Conservation (phyloP, 2,329 filamentous ascomycete genomes). For the Cytospora piceae region DNA sequence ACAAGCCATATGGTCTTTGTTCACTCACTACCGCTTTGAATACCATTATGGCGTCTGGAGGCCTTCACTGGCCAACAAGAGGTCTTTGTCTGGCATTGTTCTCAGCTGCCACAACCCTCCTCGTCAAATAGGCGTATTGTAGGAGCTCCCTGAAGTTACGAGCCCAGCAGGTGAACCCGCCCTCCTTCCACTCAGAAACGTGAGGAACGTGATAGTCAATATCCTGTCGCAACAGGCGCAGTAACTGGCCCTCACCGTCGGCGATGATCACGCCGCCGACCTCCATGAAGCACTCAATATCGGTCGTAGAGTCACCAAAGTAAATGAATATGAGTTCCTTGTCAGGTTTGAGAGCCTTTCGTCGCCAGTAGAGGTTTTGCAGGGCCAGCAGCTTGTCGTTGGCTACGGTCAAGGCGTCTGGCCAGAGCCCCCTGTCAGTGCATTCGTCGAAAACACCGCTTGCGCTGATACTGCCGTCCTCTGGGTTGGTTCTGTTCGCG, state of each 20-base stretch:
- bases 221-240: constrained; percentile 44
- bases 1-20: neutral
- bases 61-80: neutral
- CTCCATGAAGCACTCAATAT: constrained; percentile 56
- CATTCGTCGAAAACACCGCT: constrained; percentile 29
- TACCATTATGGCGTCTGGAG: neutral
- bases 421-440: constrained; percentile 35
- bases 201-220: constrained; percentile 46
- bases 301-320: constrained; percentile 61
- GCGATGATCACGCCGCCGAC: constrained; percentile 53
- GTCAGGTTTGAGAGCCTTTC: constrained; percentile 33
- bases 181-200: constrained; percentile 35
- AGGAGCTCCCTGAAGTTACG: constrained; percentile 49
- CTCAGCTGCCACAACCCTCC: neutral
- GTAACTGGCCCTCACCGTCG: constrained; percentile 40
- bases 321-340: constrained; percentile 44
- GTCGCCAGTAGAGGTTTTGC: constrained; percentile 36
- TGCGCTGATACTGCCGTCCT: constrained; percentile 22
- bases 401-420: constrained; percentile 10
- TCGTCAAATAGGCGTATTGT: constrained; percentile 36
- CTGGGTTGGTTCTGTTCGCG: constrained; percentile 47
- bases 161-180: constrained; percentile 45
- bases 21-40: neutral
- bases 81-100: neutral
- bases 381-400: constrained; percentile 49